Evolutionary conservation across 345 rosid genomes (phyloP).

Genomic region (Lepidium aucheri): DNA sequence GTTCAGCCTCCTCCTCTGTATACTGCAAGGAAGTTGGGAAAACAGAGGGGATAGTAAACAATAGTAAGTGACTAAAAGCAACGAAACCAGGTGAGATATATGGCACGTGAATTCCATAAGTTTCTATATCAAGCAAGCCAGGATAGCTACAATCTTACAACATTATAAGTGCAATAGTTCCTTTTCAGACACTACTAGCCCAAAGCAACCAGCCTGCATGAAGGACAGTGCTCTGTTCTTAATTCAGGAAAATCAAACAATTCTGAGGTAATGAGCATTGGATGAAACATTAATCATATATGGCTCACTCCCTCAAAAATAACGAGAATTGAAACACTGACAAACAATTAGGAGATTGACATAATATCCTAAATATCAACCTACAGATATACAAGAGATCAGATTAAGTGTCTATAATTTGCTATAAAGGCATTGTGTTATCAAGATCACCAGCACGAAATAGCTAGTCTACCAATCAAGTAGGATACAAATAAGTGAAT

Average conservation of each 20-base stretch:
- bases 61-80: neutral
- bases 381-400: neutral
- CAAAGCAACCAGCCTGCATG: neutral
- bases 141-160: conserved; percentile 14
- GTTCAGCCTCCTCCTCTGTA: conserved; percentile 90
- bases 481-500: conserved; percentile 48
- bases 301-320: neutral
- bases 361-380: neutral
- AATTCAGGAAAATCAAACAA: conserved; percentile 20
- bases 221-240: conserved; percentile 11
- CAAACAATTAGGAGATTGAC: neutral
- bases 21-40: conserved; percentile 40
- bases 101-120: conserved; percentile 3
- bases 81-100: neutral
- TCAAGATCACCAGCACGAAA: neutral
- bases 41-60: conserved; percentile 12
- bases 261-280: neutral
- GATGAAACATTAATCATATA: neutral
- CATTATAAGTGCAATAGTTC: conserved; percentile 9
- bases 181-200: conserved; percentile 7
- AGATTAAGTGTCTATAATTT: neutral
- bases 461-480: conserved; percentile 21
- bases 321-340: neutral
- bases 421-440: neutral
- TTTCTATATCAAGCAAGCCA: neutral